phyloP scores from a whole-genome alignment of 2,329 filamentous ascomycete genomes.

The Dissoconium aciculare region DNA sequence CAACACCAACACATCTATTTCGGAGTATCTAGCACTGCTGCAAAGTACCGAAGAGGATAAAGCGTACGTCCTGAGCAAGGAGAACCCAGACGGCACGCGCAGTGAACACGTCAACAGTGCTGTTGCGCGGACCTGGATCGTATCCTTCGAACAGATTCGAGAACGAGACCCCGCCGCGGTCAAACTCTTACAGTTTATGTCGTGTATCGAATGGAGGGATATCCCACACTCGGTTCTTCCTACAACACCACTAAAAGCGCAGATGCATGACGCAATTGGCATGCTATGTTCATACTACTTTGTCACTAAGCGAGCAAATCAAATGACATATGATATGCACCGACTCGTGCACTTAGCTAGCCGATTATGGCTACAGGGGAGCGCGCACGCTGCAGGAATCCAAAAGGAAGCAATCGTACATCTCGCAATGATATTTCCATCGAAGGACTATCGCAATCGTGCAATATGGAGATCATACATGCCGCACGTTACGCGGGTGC shows the following conservation, averaged over 20 bases:
- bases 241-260: neutral
- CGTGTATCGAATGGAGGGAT: neutral
- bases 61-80: neutral
- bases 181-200: neutral
- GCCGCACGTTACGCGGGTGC: too few relatives aligned
- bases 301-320: neutral
- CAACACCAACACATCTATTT: slow-evolving; percentile 8
- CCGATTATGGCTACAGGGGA: neutral
- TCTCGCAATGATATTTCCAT: too few relatives aligned
- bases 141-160: slow-evolving; percentile 1
- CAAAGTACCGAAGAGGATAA: neutral
- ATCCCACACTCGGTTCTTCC: neutral
- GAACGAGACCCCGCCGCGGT: neutral
- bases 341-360: neutral
- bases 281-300: neutral
- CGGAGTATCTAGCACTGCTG: slow-evolving; percentile 6
- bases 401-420: too few relatives aligned
- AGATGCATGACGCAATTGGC: neutral
- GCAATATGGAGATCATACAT: too few relatives aligned
- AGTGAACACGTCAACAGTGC: neutral
- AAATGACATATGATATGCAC: neutral
- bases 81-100: neutral
- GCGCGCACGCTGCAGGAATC: too few relatives aligned
- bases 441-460: too few relatives aligned
- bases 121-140: neutral